Conservation (phyloP, 2,329 filamentous ascomycete genomes). For the Lasiodiplodia sp. region DNA sequence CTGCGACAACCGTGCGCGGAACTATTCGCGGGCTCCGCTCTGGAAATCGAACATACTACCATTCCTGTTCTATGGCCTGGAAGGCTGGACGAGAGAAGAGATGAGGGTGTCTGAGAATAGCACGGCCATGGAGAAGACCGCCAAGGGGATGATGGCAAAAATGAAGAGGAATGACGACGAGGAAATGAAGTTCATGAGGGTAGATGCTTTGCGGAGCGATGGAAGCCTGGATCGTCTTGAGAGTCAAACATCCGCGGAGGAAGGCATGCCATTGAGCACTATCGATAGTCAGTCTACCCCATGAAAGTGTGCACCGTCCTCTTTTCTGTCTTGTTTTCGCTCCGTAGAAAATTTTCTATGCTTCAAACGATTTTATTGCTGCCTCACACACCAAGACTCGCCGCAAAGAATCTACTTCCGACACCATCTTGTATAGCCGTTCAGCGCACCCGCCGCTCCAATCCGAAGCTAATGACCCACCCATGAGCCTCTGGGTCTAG, state of each 20-base stretch:
- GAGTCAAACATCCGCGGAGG: too few relatives aligned
- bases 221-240: rapidly evolving
- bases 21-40: neutral
- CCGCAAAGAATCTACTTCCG: too few relatives aligned
- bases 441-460: neutral
- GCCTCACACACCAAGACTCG: too few relatives aligned
- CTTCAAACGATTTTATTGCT: too few relatives aligned
- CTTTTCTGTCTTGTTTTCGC: too few relatives aligned
- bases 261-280: too few relatives aligned
- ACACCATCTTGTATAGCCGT: neutral
- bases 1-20: neutral
- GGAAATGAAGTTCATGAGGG: too few relatives aligned
- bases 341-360: too few relatives aligned
- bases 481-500: neutral
- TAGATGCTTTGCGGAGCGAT: too few relatives aligned
- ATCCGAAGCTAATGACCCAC: neutral
- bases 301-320: too few relatives aligned
- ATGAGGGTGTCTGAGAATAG: neutral
- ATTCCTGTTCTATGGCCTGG: neutral
- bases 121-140: neutral
- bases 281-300: too few relatives aligned
- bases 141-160: neutral
- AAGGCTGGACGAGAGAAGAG: neutral
- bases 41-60: conserved; percentile 15
- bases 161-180: neutral